Evolutionary conservation across 257 asterid species (phyloP), one percentile per base, ranked within the genome.

Genomic region (Petrea volubilis): DNA sequence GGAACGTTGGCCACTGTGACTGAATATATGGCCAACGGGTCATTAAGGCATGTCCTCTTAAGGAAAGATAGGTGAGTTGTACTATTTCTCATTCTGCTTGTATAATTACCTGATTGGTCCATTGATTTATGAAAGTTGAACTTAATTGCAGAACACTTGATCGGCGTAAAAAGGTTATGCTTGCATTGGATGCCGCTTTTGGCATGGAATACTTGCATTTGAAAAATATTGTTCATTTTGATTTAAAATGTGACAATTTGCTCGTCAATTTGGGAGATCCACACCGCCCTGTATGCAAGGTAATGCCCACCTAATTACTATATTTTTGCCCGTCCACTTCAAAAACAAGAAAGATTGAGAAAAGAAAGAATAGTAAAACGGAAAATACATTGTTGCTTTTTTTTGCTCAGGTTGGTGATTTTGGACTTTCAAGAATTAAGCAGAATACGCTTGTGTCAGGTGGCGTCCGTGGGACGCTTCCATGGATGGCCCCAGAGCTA

Each of bases 401-500:
- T 15, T 23, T 80, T n/a, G n/a, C 46, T 52, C 80, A 89, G 96
- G 97, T 92, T 73, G 96, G 96, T 51, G 97, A 87, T 77, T 92
- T 92, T 64, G 97, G 97, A 47, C 80, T 92, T 9, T 92, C 97
- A 44, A 86, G 95, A 81, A 92, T 92, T 61, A 92, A 89, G 64
- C 78, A 85, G 55, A 89, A 92, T 38, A 92, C 97, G 17, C 87
- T 92, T 6, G 96, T 89, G 46, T 92, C 97, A 31, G 97, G 97
- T 58, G 96, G 97, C 34, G 95, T 89, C 8, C 83, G 95, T 24
- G 96, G 97, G 77, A 89, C 96, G 25, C 97, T 91, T 77, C 97
- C 97, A 3, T 91, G 96, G 96, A 91, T 91, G 97, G 97, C 96
- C n/a, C 96, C 97, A 0, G 96, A 91, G 81, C 86, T 91, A 60